Conservation (phyloP, 768 basidiomycete species). For the Trametes meyenii region DNA sequence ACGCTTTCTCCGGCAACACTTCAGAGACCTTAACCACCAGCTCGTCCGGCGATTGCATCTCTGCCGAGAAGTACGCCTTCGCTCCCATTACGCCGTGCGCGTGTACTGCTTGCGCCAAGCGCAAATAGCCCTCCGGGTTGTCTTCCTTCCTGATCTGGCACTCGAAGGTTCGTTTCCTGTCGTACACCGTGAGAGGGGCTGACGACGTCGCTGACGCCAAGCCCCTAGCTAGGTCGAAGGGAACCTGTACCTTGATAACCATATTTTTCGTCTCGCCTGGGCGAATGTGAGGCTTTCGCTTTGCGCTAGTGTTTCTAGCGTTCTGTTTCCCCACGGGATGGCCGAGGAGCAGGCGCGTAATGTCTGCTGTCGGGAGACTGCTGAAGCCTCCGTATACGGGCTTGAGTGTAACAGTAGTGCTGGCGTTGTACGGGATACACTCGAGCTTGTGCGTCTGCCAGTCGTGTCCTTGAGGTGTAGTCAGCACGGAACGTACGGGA, state of each 20-base stretch:
- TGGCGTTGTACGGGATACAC: constrained; percentile 47
- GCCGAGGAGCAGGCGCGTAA: constrained; percentile 36
- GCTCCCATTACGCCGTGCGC: constrained; percentile 44
- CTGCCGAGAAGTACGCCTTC: constrained; percentile 61
- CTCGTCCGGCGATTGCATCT: constrained; percentile 49
- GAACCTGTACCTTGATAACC: constrained; percentile 59
- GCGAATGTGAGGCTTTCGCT: constrained; percentile 27
- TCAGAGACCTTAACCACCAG: constrained; percentile 55
- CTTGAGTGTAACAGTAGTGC: constrained; percentile 51
- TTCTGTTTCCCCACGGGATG: constrained; percentile 29
- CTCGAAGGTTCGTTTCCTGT: constrained; percentile 55
- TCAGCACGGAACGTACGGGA: not conserved
- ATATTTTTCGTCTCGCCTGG: constrained; percentile 40
- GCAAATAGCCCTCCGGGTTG: constrained; percentile 42
- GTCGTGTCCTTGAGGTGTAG: constrained; percentile 38
- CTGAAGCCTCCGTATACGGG: constrained; percentile 40
- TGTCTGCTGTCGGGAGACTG: constrained; percentile 31
- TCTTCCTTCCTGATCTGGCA: constrained; percentile 43
- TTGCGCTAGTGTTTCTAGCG: constrained; percentile 22
- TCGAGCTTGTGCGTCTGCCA: constrained; percentile 52
- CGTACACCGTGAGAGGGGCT: constrained; percentile 47
- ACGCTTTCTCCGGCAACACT: constrained; percentile 58
- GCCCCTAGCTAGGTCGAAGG: constrained; percentile 25
- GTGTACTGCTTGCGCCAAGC: constrained; percentile 42
- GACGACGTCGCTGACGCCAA: constrained; percentile 20